Evolutionary conservation across 176 grass and related monocot species (phyloP).

Genomic region (Puya raimondii): DNA sequence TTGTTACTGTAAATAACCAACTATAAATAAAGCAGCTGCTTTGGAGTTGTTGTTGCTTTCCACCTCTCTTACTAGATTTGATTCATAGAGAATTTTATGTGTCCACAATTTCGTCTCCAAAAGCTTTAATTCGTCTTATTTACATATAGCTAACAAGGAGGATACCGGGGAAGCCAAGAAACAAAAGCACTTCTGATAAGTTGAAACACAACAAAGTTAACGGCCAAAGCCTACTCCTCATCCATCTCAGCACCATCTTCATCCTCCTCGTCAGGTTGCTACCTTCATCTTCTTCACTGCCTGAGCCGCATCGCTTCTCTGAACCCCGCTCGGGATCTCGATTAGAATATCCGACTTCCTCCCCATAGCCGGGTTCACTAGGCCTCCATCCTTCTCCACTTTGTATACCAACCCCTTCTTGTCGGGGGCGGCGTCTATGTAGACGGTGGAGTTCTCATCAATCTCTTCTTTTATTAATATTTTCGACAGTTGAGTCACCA

Average conservation of each 20-base stretch:
- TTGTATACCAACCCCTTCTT: conserved; percentile 51
- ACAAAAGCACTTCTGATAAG: too few species aligned
- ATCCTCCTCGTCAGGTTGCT: conserved; percentile 1
- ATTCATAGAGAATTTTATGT: too few species aligned
- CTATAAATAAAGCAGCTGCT: conserved; percentile 5
- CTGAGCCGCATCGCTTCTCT: conserved; percentile 16
- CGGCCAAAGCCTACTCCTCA: conserved; percentile 19
- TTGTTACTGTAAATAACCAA: conserved; percentile 63
- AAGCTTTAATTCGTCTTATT: too few species aligned
- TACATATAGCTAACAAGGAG: too few species aligned
- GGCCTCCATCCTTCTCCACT: conserved; percentile 49
- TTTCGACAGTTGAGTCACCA: conserved; percentile 76
- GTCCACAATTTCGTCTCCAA: too few species aligned
- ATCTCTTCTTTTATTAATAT: conserved; percentile 88
- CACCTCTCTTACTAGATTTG: too few species aligned
- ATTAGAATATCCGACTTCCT: conserved; percentile 69
- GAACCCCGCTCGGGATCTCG: conserved; percentile 42
- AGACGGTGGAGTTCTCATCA: conserved; percentile 68
- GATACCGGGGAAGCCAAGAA: too few species aligned
- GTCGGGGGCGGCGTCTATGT: conserved; percentile 38
- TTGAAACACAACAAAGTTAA: background rate
- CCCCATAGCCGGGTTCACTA: conserved; percentile 57
- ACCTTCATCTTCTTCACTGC: conserved; percentile 58
- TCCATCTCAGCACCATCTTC: conserved; percentile 45
- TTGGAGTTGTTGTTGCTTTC: background rate